Percentiles rank a stretch among this genome's conserved stretches.
phyloP scores from a whole-genome alignment of 2,329 filamentous ascomycete species.

The Arthrobotrys pseudoclavata region DNA sequence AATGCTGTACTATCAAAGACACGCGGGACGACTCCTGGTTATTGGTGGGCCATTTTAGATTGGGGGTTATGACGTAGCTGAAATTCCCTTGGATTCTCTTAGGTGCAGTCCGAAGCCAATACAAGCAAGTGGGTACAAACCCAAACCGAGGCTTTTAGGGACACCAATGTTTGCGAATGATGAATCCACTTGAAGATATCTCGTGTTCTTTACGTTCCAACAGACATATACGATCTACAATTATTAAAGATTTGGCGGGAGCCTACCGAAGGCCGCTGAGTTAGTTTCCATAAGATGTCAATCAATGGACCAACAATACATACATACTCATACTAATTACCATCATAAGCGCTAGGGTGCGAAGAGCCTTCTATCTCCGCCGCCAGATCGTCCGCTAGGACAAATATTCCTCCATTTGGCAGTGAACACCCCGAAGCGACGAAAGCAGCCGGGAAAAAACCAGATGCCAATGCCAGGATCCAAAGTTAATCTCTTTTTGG shows the following conservation, averaged over 20 bases:
- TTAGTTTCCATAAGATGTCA: slow-evolving; percentile 33
- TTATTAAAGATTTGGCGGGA: slow-evolving; percentile 50
- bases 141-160: slow-evolving; percentile 22
- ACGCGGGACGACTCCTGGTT: slow-evolving; percentile 58
- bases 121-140: slow-evolving; percentile 46
- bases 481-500: slow-evolving; percentile 58
- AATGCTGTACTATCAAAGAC: slow-evolving; percentile 56
- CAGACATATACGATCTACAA: slow-evolving; percentile 48
- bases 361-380: slow-evolving; percentile 48
- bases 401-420: slow-evolving; percentile 54
- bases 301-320: slow-evolving; percentile 9
- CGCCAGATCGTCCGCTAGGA: slow-evolving; percentile 52
- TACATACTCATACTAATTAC: slow-evolving; percentile 1
- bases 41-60: slow-evolving; percentile 51
- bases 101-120: slow-evolving; percentile 38
- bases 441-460: slow-evolving; percentile 44
- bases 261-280: slow-evolving; percentile 33
- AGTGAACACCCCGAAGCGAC: slow-evolving; percentile 26
- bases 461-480: slow-evolving; percentile 48
- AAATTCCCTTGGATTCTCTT: slow-evolving; percentile 22
- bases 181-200: slow-evolving; percentile 26
- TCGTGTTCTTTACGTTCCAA: slow-evolving; percentile 57
- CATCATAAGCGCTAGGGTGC: slow-evolving; percentile 27
- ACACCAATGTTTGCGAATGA: slow-evolving; percentile 18
- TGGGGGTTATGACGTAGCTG: slow-evolving; percentile 50